Conservation (phyloP, 1,284 basidiomycete genomes). For the Microbotryomycetes sp. region DNA sequence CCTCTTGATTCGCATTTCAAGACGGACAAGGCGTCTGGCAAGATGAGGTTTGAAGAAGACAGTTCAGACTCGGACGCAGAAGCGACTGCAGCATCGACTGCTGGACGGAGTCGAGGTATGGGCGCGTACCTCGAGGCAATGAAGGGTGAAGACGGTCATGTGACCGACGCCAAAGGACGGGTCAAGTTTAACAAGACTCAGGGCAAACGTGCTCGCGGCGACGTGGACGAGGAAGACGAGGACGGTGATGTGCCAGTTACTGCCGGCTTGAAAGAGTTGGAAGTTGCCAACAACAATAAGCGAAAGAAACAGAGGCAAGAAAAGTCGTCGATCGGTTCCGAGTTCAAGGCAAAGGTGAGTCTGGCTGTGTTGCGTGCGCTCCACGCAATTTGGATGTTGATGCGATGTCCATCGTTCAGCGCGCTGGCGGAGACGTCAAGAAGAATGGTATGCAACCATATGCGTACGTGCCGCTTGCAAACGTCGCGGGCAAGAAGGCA, state of each 20-base stretch:
- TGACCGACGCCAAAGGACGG: slow-evolving; percentile 69
- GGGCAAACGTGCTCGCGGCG: slow-evolving; percentile 75
- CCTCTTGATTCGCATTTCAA: slow-evolving; percentile 69
- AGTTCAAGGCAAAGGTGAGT: slow-evolving; percentile 69
- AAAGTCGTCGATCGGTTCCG: slow-evolving; percentile 64
- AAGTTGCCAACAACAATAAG: slow-evolving; percentile 53
- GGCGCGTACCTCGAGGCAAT: slow-evolving; percentile 73
- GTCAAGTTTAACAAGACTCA: slow-evolving; percentile 91
- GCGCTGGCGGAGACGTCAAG: slow-evolving; percentile 86
- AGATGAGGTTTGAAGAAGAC: slow-evolving; percentile 71
- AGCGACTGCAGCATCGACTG: slow-evolving; percentile 7
- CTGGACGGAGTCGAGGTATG: slow-evolving; percentile 18
- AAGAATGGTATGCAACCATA: slow-evolving; percentile 78
- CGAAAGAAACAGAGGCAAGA: slow-evolving; percentile 49
- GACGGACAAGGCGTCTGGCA: slow-evolving; percentile 76
- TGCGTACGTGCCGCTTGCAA: slow-evolving; percentile 64
- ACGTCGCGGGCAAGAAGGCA: slow-evolving; percentile 30
- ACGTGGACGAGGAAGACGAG: slow-evolving; percentile 51
- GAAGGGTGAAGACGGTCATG: slow-evolving; percentile 80
- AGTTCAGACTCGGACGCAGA: slow-evolving; percentile 24
- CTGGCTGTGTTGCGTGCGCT: slow-evolving; percentile 43
- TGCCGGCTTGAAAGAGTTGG: slow-evolving; percentile 28
- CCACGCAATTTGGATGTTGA: neutral
- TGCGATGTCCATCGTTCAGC: slow-evolving; percentile 47
- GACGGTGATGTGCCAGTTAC: slow-evolving; percentile 40